These are phyloP conservation scores for Dryadomyces quercivorus DNA, from an alignment of 2,329 filamentous ascomycete genomes.

Conservation along the genomic window DNA sequence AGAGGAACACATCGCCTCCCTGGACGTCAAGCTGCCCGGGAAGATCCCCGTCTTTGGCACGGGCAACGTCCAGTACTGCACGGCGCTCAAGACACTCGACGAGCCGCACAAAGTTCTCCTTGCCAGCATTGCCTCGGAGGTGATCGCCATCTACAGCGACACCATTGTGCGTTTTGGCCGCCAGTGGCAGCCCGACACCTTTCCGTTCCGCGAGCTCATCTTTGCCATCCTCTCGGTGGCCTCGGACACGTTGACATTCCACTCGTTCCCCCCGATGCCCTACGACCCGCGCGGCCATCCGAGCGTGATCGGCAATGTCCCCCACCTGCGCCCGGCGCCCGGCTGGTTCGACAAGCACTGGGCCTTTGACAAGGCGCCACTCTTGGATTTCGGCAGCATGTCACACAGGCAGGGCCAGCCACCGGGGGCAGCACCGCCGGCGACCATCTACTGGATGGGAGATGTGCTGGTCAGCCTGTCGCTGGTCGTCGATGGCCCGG, in stretches of 20 bases:
- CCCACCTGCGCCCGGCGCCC: too few relatives aligned
- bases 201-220: conserved; percentile 3
- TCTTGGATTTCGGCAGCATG: not conserved
- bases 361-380: not conserved
- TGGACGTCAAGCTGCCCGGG: not conserved
- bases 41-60: not conserved
- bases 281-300: not conserved
- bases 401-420: not conserved
- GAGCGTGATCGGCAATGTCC: not conserved
- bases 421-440: not conserved
- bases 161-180: not conserved
- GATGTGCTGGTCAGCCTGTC: not conserved
- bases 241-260: not conserved
- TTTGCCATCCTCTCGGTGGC: conserved; percentile 3
- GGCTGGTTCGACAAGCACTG: not conserved
- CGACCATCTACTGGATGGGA: conserved; percentile 4
- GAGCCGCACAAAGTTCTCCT: not conserved
- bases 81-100: not conserved
- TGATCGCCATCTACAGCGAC: not conserved
- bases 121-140: not conserved
- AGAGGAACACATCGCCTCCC: conserved; percentile 1
- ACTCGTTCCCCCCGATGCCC: not conserved
- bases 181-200: not conserved
- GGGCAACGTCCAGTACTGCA: not conserved
- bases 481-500: not conserved